Percentiles rank a stretch among this genome's conserved stretches.
Evolutionary conservation across 495 filamentous ascomycete species (phyloP).

Genomic region (Hyaloscypha hepaticicola): DNA sequence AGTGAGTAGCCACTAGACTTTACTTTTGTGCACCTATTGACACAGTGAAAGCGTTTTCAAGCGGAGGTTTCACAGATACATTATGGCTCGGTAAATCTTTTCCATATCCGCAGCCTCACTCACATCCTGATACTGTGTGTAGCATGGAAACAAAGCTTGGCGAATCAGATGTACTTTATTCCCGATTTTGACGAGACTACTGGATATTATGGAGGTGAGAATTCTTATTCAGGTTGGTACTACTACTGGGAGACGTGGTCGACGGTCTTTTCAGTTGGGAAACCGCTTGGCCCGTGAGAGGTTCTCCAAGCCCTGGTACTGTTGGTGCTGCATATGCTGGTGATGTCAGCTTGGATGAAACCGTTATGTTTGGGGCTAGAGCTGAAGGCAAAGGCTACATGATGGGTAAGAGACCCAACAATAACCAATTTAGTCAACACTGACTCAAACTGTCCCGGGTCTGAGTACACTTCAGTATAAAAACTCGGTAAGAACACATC

Average conservation of each 20-base stretch:
- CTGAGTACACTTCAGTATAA: no score
- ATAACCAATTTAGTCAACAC: neutral
- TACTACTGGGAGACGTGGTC: neutral
- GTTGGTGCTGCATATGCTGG: neutral
- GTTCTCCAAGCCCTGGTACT: neutral
- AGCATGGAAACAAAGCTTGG: no score
- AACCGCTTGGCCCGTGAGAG: neutral
- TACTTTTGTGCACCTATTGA: no score
- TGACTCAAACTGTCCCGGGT: neutral
- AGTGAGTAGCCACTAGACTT: no score
- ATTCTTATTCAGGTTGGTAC: neutral
- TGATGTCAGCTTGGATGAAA: neutral
- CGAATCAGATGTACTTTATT: no score
- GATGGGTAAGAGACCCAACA: neutral
- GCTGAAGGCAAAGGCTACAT: neutral
- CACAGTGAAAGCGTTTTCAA: no score
- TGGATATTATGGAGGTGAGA: neutral
- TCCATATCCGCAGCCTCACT: no score
- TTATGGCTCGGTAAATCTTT: no score
- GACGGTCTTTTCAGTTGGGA: neutral
- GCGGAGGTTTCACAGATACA: no score
- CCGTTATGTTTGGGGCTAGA: neutral
- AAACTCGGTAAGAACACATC: no score
- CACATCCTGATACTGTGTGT: no score
- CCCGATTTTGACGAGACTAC: no score